Percentiles rank a stretch among this genome's conserved stretches.
phyloP scores from a whole-genome alignment of 179 eudicot species.

The Heliamphora pulchella region DNA sequence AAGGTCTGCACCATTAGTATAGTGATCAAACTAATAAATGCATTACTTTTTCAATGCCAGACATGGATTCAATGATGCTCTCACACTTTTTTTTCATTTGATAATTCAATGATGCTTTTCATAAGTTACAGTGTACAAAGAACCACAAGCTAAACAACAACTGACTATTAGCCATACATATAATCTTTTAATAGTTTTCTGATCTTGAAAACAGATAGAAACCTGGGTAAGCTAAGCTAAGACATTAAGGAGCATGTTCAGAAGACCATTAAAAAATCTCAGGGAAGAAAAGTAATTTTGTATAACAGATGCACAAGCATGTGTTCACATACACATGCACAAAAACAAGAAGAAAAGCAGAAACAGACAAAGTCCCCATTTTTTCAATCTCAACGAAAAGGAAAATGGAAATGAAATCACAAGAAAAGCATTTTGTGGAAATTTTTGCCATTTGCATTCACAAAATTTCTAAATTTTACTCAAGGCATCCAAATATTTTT shows the following conservation, averaged over 20 bases:
- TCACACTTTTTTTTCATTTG: background rate
- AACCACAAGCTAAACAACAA: background rate
- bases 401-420: conserved; percentile 8
- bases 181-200: background rate
- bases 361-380: background rate
- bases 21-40: background rate
- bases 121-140: background rate
- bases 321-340: background rate
- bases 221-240: background rate
- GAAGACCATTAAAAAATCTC: background rate
- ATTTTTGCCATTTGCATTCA: background rate
- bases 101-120: background rate
- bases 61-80: background rate
- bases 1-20: background rate
- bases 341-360: background rate
- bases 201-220: background rate
- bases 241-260: background rate
- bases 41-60: background rate
- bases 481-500: background rate
- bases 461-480: background rate
- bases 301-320: background rate
- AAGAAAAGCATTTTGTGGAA: background rate
- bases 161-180: background rate
- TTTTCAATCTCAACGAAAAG: background rate
- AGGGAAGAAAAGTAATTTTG: background rate